Base-by-base conservation (phyloP, 1,139 yeast species). In the Saccharomyces hybrid region DNA sequence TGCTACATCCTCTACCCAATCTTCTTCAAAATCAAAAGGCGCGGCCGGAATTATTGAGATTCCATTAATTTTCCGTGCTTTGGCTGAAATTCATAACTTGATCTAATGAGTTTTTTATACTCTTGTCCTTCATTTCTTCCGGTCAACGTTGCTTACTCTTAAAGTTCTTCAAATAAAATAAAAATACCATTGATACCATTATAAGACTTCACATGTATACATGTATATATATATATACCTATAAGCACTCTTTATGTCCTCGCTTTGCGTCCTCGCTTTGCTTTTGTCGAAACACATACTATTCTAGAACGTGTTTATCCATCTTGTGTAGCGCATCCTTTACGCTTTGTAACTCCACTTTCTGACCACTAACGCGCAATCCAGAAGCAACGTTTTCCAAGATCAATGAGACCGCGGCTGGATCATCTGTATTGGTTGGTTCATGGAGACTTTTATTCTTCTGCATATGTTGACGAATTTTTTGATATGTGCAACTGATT, bases 61-160 rank as follows among this genome's bases (percentile, higher is more conserved):
- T 25, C 69, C 64, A 54, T 42, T 56, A 26, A 46, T 61, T 32
- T 58, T 64, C 54, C 58, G 59, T 48, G 53, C 54, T 14, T 47
- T 62, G 13, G 51, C 56, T 25, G 60, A 62, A 38, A 23, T 59
- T n/a, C 49, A 56, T 38, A 54, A 55, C 50, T 54, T 56, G 50
- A 52, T 58, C 34, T 47, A 57, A 16, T 57, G 53, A 38, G 23
- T 16, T 38, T 38, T 16, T 38, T 38, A 5, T 38, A 5, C 5
- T 16, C 7, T 16, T 4, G 5, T 14, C 11, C 25, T 16, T 38
- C 11, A 16, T 7, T 14, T 8, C 4, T 16, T 7, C 44, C 2
- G 2, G 44, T 16, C 2, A 38, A 38, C 25, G 13, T 13, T 16
- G n/a, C 44, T 38, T 38, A 14, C 44, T 9, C 11, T 38, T 8